A percentile compares a stretch with the other conserved stretches of the same genome.
Conservation (phyloP, 2,329 filamentous ascomycete species). For the Monosporascus sp. region DNA sequence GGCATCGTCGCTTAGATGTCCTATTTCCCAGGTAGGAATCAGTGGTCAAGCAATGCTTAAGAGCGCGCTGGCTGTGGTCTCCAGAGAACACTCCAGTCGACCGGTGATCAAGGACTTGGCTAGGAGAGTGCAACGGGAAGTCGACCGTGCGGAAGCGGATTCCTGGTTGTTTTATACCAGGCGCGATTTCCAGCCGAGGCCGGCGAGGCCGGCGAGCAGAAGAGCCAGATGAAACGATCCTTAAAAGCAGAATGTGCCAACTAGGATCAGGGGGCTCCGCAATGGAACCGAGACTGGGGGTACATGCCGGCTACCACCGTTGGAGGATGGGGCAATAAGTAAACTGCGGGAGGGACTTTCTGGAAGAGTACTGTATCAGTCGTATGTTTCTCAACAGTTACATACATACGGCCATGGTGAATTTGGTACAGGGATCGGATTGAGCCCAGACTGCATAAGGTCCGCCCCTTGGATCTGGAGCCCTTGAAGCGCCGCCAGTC, state of each 20-base stretch:
- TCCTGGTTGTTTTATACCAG: too few species aligned
- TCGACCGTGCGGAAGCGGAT: too few species aligned
- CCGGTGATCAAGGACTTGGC: too few species aligned
- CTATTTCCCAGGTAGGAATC: neutral
- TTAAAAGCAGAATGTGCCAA: neutral
- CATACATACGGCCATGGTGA: slow-evolving; percentile 7
- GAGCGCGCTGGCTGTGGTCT: slow-evolving; percentile 12
- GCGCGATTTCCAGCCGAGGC: neutral
- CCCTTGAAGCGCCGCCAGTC: slow-evolving; percentile 11
- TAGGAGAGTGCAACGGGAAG: too few species aligned
- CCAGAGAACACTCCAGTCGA: neutral
- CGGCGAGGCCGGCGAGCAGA: neutral
- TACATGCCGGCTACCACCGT: neutral
- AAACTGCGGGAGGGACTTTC: neutral
- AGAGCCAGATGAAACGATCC: neutral
- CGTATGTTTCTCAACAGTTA: slow-evolving; percentile 11
- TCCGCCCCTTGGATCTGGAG: slow-evolving; percentile 14
- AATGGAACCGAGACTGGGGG: neutral
- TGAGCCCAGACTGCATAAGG: slow-evolving; percentile 20
- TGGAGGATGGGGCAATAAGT: neutral
- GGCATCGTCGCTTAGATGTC: slow-evolving; percentile 19
- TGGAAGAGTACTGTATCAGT: neutral
- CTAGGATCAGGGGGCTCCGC: neutral
- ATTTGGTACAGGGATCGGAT: slow-evolving; percentile 18
- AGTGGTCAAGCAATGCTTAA: slow-evolving; percentile 10